These are phyloP conservation scores for Pisolithus orientalis DNA, from an alignment of 768 basidiomycete species.

Conservation along the genomic window DNA sequence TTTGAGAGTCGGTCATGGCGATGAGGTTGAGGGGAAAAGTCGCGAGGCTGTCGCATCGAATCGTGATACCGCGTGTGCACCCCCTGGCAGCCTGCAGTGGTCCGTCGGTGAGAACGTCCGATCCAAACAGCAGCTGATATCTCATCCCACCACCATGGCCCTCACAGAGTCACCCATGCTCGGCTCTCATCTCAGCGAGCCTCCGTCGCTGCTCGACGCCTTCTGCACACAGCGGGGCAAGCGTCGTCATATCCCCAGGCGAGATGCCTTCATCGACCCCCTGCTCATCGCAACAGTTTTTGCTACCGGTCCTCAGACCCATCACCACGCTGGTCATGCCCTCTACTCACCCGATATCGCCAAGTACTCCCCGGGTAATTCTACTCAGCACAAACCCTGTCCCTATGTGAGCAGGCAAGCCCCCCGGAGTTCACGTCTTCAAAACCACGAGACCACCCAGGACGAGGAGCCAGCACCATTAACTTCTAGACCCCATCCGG, in stretches of 20 bases:
- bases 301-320: conserved; percentile 71
- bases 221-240: conserved; percentile 39
- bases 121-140: conserved; percentile 34
- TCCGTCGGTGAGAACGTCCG: conserved; percentile 3
- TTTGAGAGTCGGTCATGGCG: neutral
- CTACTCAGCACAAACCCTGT: conserved; percentile 37
- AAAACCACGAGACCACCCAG: conserved; percentile 42
- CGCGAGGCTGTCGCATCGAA: too few relatives aligned
- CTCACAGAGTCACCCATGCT: conserved; percentile 6
- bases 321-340: conserved; percentile 83
- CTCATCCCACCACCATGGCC: neutral
- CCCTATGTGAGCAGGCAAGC: conserved; percentile 72
- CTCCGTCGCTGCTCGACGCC: conserved; percentile 61
- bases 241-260: conserved; percentile 42
- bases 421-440: conserved; percentile 58
- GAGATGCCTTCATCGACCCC: conserved; percentile 74
- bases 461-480: conserved; percentile 37
- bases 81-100: too few relatives aligned
- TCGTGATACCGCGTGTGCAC: too few relatives aligned
- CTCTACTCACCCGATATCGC: conserved; percentile 48
- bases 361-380: conserved; percentile 47
- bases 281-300: conserved; percentile 72
- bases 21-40: too few relatives aligned
- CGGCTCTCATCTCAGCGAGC: conserved; percentile 22
- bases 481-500: conserved; percentile 28